These are phyloP conservation scores for Exophiala mesophila DNA, from an alignment of 2,329 filamentous ascomycete species.

Conservation along the genomic window DNA sequence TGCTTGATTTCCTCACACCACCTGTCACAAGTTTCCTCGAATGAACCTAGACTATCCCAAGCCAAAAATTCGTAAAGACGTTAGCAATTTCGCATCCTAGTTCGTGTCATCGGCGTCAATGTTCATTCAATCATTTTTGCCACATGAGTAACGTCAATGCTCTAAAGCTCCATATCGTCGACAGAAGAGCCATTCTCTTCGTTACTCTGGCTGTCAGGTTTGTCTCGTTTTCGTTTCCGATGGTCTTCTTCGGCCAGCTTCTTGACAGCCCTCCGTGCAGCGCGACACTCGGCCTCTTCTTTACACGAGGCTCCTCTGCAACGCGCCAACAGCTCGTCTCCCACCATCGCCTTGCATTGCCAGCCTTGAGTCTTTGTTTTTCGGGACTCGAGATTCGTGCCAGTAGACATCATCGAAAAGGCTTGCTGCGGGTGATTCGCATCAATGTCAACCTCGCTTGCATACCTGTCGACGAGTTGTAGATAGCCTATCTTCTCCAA, in stretches of 20 bases:
- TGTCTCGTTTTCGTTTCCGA: background rate
- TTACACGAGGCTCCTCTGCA: constrained; percentile 11
- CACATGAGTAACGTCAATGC: too few relatives aligned
- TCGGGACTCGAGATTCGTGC: constrained; percentile 1
- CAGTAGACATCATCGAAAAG: background rate
- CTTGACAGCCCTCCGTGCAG: constrained; percentile 16
- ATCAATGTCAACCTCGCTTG: constrained; percentile 15
- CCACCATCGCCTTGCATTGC: constrained; percentile 15
- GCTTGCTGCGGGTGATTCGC: constrained; percentile 8
- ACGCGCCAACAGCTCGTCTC: constrained; percentile 8
- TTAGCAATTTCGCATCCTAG: too few relatives aligned
- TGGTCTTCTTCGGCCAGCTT: constrained; percentile 3
- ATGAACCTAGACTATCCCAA: too few relatives aligned
- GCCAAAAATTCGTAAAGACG: too few relatives aligned
- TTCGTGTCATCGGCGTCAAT: too few relatives aligned
- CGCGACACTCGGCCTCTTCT: constrained; percentile 18
- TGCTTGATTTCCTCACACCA: too few relatives aligned
- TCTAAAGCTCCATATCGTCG: too few relatives aligned
- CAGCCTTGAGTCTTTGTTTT: constrained; percentile 3
- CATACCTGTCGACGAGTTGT: constrained; percentile 21
- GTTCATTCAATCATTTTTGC: too few relatives aligned
- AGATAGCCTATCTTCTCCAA: constrained; percentile 59
- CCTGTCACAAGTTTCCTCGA: too few relatives aligned
- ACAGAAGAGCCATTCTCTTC: too few relatives aligned
- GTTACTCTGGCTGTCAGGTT: background rate